Conservation (phyloP, 73 alveolate genomes). For the Uronychia binucleata region DNA sequence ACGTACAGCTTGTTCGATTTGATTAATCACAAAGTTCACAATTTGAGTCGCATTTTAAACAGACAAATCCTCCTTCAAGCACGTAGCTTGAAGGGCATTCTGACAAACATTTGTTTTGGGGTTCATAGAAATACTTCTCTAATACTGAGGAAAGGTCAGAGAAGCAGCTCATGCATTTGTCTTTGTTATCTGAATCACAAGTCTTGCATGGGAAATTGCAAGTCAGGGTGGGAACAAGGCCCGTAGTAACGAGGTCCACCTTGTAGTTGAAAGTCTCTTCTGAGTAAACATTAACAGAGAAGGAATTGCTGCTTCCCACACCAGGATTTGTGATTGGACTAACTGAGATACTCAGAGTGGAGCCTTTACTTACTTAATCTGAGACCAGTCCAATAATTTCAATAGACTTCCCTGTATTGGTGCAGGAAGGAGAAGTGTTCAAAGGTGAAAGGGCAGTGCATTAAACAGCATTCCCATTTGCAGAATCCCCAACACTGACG, state of each 20-base stretch:
- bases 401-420: background rate
- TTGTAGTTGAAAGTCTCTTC: background rate
- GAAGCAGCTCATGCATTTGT: background rate
- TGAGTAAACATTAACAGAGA: background rate
- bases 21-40: background rate
- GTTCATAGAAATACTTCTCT: background rate
- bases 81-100: background rate
- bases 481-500: background rate
- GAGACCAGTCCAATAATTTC: background rate
- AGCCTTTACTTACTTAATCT: background rate
- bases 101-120: background rate
- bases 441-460: background rate
- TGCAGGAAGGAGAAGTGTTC: background rate
- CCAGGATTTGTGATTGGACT: conserved; percentile 13
- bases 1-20: background rate
- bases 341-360: background rate
- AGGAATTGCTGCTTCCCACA: background rate
- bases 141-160: background rate
- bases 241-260: conserved; percentile 1
- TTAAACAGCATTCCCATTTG: background rate
- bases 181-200: background rate
- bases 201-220: conserved; percentile 19
- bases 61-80: background rate
- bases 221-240: conserved; percentile 8
- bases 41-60: background rate